Conservation (phyloP, 306 rosid genomes). For the Styphnolobium japonicum region DNA sequence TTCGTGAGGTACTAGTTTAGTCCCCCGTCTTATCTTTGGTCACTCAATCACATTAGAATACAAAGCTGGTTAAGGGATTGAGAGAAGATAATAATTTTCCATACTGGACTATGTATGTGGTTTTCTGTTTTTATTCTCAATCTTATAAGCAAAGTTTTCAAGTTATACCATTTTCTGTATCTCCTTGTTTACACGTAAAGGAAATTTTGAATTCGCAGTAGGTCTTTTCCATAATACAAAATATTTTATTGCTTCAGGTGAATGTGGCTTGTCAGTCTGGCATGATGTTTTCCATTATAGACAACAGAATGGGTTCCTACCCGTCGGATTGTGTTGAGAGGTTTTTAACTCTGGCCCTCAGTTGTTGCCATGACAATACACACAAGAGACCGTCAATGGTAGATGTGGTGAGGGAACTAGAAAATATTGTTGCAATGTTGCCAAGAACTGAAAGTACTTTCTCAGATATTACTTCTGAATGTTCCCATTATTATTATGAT, state of each 20-base stretch:
- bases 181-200: not conserved
- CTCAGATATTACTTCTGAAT: slow-evolving; percentile 19
- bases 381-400: slow-evolving; percentile 42
- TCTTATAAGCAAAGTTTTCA: too few species aligned
- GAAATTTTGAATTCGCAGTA: not conserved
- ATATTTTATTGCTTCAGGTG: slow-evolving; percentile 27
- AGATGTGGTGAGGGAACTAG: slow-evolving; percentile 52
- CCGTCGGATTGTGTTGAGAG: slow-evolving; percentile 39
- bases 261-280: slow-evolving; percentile 36
- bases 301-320: slow-evolving; percentile 43
- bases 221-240: not conserved
- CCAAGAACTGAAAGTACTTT: slow-evolving; percentile 30
- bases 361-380: slow-evolving; percentile 47
- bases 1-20: slow-evolving; percentile 57
- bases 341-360: slow-evolving; percentile 38
- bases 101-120: too few species aligned
- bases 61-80: too few species aligned
- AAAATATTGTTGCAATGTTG: slow-evolving; percentile 37
- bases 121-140: too few species aligned
- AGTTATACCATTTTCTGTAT: too few species aligned
- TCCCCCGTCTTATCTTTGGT: not conserved
- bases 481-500: too few species aligned
- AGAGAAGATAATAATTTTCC: too few species aligned
- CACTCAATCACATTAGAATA: not conserved
- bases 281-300: slow-evolving; percentile 34